Conservation (phyloP, 495 filamentous ascomycete species). For the Penicillium silybi region DNA sequence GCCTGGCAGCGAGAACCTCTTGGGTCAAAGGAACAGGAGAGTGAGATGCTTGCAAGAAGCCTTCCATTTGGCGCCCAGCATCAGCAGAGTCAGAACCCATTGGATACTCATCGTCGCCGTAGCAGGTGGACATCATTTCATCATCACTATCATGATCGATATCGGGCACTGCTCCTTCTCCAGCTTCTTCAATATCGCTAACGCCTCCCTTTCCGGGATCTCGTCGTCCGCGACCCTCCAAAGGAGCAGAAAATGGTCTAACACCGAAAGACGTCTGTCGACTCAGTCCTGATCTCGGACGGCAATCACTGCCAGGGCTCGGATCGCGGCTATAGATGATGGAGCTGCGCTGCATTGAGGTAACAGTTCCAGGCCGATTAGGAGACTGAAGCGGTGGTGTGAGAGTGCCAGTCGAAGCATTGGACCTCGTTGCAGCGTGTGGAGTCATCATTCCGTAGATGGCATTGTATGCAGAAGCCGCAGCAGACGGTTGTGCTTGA, state of each 20-base stretch:
- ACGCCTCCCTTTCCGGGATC: slow-evolving; percentile 27
- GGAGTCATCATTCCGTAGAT: slow-evolving; percentile 42
- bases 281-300: slow-evolving; percentile 36
- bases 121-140: slow-evolving; percentile 41
- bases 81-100: slow-evolving; percentile 35
- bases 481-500: slow-evolving; percentile 24
- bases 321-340: slow-evolving; percentile 46
- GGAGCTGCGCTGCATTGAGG: slow-evolving; percentile 44
- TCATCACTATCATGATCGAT: slow-evolving; percentile 42
- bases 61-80: slow-evolving; percentile 23
- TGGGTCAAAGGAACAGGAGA: slow-evolving; percentile 13
- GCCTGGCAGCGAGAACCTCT: slow-evolving; percentile 20
- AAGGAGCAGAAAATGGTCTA: slow-evolving; percentile 36
- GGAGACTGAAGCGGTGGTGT: slow-evolving; percentile 43
- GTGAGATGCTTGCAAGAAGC: slow-evolving; percentile 9
- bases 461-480: slow-evolving; percentile 36
- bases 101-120: slow-evolving; percentile 42
- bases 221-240: slow-evolving; percentile 31
- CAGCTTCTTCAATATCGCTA: slow-evolving; percentile 29
- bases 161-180: slow-evolving; percentile 21
- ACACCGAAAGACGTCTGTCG: slow-evolving; percentile 37
- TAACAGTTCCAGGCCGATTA: slow-evolving; percentile 35
- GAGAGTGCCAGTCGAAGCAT: slow-evolving; percentile 42
- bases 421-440: slow-evolving; percentile 28
- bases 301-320: slow-evolving; percentile 31